Conservation (phyloP, 1,284 basidiomycete species). For the Cutaneotrichosporon sp. region DNA sequence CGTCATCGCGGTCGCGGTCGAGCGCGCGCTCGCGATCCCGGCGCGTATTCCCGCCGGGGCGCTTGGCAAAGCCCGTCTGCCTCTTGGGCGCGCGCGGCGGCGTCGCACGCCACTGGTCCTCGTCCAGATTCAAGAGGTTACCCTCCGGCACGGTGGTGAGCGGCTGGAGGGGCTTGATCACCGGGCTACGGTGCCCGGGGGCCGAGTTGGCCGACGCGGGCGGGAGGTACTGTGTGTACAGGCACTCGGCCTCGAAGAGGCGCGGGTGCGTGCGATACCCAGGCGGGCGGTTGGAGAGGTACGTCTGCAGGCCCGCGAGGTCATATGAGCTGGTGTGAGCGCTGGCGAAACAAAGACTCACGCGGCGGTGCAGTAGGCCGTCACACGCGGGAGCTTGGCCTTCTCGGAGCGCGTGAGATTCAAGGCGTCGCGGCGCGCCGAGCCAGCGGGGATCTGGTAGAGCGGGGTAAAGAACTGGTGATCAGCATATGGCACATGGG, state of each 20-base stretch:
- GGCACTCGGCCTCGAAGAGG: constrained; percentile 54
- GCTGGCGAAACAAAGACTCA: constrained; percentile 53
- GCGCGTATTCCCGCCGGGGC: constrained; percentile 57
- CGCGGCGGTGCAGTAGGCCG: constrained; percentile 92
- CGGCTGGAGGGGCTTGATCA: constrained; percentile 9
- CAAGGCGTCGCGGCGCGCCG: constrained; percentile 85
- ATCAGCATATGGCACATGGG: constrained; percentile 2
- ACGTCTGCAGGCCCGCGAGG: constrained; percentile 80
- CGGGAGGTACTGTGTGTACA: constrained; percentile 53
- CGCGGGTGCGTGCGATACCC: constrained; percentile 83
- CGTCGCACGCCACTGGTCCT: constrained; percentile 5
- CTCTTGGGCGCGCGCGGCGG: constrained; percentile 27
- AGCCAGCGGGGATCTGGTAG: constrained; percentile 88
- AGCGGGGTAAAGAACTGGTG: constrained; percentile 84
- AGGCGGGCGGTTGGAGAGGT: constrained; percentile 75
- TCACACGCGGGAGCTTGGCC: constrained; percentile 88
- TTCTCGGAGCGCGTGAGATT: constrained; percentile 91
- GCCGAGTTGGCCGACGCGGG: constrained; percentile 30
- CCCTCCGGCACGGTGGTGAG: constrained; percentile 40
- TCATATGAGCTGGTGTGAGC: constrained; percentile 70
- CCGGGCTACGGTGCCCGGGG: constrained; percentile 4
- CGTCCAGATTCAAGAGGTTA: constrained; percentile 47
- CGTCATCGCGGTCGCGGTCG: constrained; percentile 60
- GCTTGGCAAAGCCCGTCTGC: constrained; percentile 46
- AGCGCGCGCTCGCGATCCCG: neutral